Conservation (phyloP, 768 basidiomycete species). For the Dendrothele bispora region DNA sequence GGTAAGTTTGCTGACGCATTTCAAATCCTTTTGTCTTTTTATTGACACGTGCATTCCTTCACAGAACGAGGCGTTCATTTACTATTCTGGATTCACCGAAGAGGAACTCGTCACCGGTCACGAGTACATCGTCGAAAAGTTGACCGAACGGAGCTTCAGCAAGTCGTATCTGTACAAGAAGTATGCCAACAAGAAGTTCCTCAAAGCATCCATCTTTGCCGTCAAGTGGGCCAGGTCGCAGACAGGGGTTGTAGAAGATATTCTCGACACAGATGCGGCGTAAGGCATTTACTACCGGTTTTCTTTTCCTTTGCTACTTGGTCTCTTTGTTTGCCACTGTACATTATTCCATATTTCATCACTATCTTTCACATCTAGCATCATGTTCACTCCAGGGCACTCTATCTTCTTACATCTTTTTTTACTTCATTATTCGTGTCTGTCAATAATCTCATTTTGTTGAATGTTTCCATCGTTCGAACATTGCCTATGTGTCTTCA, state of each 20-base stretch:
- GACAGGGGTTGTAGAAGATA: conserved; percentile 32
- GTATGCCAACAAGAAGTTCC: conserved; percentile 97
- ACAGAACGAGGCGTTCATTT: conserved; percentile 89
- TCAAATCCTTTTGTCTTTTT: conserved; percentile 34
- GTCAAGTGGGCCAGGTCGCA: conserved; percentile 70
- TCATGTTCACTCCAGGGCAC: neutral
- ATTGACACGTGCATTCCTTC: conserved; percentile 19
- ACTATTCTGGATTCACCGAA: conserved; percentile 90
- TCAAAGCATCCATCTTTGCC: conserved; percentile 83
- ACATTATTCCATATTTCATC: neutral
- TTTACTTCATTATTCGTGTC: conserved; percentile 15
- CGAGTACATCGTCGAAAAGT: conserved; percentile 77
- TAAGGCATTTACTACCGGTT: conserved; percentile 3
- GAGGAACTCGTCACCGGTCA: conserved; percentile 84
- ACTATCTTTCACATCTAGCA: neutral
- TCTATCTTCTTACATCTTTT: conserved; percentile 9
- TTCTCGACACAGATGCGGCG: conserved; percentile 28
- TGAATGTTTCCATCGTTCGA: conserved; percentile 17
- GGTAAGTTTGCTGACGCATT: conserved; percentile 63
- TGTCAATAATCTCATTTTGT: conserved; percentile 14
- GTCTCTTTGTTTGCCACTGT: neutral
- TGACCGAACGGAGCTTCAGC: conserved; percentile 78
- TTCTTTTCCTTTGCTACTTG: conserved; percentile 10
- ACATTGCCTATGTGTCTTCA: conserved; percentile 19
- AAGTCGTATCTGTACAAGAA: conserved; percentile 91